phyloP scores from a whole-genome alignment of 768 basidiomycete species.

The Mycena olivaceomarginata region DNA sequence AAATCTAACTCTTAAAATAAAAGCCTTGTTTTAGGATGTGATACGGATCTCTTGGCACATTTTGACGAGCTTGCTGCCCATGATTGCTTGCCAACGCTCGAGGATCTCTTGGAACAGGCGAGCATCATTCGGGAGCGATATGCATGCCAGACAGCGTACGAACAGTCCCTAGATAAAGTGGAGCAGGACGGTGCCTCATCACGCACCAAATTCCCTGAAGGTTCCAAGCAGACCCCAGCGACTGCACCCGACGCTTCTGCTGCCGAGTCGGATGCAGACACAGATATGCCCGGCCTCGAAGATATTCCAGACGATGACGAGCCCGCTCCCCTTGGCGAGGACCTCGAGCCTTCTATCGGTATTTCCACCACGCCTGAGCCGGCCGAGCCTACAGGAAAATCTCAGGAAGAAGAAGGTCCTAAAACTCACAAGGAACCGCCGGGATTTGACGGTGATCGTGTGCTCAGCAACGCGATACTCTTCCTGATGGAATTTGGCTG shows the following conservation, averaged over 20 bases:
- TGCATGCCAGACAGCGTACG: constrained; percentile 7
- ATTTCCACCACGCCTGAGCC: background rate
- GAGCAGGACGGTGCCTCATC: constrained; percentile 2
- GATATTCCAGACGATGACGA: background rate
- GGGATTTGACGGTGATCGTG: constrained; percentile 47
- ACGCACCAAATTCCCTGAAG: background rate
- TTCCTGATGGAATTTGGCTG: background rate
- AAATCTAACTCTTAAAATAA: background rate
- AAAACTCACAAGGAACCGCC: constrained; percentile 10
- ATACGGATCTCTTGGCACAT: background rate
- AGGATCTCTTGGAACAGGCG: background rate
- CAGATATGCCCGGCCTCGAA: background rate
- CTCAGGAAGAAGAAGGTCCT: background rate
- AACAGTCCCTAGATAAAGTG: background rate
- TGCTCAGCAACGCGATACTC: constrained; percentile 24
- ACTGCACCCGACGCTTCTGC: background rate
- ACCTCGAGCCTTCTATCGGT: background rate
- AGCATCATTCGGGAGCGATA: constrained; percentile 5
- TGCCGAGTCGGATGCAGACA: background rate
- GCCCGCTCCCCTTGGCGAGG: background rate
- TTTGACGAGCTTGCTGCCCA: background rate
- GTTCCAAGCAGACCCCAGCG: background rate
- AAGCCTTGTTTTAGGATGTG: background rate
- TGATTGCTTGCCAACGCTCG: background rate
- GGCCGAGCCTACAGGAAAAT: background rate